phyloP scores from a whole-genome alignment of 2,329 filamentous ascomycete species.

The Aureobasidium zeae region DNA sequence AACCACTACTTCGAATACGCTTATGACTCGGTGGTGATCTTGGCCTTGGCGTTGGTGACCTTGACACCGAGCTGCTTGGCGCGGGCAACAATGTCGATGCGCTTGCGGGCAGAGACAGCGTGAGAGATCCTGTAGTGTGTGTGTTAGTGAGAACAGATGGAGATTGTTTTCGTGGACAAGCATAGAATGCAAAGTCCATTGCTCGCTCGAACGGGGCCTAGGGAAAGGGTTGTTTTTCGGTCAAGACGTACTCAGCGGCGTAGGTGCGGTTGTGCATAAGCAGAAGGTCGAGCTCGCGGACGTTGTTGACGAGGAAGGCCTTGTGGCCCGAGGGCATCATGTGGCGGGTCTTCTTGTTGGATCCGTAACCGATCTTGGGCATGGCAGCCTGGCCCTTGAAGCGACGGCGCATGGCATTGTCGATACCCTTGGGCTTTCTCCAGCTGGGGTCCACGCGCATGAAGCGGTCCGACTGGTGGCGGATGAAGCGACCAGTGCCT shows the following conservation, averaged over 20 bases:
- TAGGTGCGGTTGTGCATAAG: constrained; percentile 99
- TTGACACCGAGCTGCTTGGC: constrained; percentile 98
- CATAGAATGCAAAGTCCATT: neutral
- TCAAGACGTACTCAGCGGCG: constrained; percentile 83
- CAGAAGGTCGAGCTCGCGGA: constrained; percentile 89
- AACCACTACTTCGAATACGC: constrained; percentile 15
- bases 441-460: constrained; percentile 83
- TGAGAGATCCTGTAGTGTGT: constrained; percentile 68
- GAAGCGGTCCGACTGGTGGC: constrained; percentile 97
- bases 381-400: constrained; percentile 94
- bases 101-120: constrained; percentile 96
- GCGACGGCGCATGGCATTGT: constrained; percentile 92
- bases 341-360: constrained; percentile 99
- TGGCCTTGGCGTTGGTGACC: constrained; percentile 99
- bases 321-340: constrained; percentile 99
- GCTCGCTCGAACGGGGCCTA: neutral
- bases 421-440: constrained; percentile 99
- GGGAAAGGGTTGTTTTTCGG: no score
- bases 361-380: constrained; percentile 99
- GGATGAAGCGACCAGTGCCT: constrained; percentile 91
- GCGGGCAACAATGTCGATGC: constrained; percentile 93
- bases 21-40: constrained; percentile 86
- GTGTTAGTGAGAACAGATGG: constrained; percentile 36
- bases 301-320: constrained; percentile 98
- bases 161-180: neutral